Evolutionary conservation across 129 eudicot species (phyloP).

Genomic region (Flaveria brownii): DNA sequence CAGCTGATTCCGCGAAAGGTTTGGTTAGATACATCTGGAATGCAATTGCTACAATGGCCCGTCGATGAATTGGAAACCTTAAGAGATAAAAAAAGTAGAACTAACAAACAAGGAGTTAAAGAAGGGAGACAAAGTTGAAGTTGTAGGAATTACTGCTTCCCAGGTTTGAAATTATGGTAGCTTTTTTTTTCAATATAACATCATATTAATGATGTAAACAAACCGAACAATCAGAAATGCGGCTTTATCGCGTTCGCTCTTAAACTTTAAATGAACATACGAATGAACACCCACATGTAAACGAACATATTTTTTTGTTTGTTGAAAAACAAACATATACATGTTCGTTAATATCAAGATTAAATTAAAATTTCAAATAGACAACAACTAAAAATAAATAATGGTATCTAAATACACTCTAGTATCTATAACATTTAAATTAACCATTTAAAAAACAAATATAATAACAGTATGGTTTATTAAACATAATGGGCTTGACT

Average conservation of each 20-base stretch:
- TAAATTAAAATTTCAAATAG: too few relatives aligned
- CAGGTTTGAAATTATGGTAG: too few relatives aligned
- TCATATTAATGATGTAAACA: not conserved
- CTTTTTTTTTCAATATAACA: too few relatives aligned
- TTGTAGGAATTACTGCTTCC: constrained; percentile 58
- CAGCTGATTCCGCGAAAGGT: constrained; percentile 63
- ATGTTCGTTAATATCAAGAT: not conserved
- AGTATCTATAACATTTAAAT: not conserved
- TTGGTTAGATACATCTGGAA: constrained; percentile 59
- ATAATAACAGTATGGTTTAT: not conserved
- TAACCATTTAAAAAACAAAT: not conserved
- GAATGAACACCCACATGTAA: not conserved
- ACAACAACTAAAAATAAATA: not conserved
- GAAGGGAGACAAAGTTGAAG: constrained; percentile 47
- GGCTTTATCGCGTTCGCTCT: not conserved
- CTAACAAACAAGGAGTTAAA: constrained; percentile 36
- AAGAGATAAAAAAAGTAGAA: constrained; percentile 42
- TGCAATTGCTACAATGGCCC: constrained; percentile 70
- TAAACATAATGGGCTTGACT: not conserved
- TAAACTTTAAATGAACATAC: not conserved
- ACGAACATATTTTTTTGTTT: not conserved
- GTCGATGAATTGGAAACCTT: constrained; percentile 54
- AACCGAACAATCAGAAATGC: not conserved
- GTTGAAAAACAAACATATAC: not conserved
- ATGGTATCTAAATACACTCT: not conserved